Conservation (phyloP, 345 rosid species). For the Linum usitatissimum region DNA sequence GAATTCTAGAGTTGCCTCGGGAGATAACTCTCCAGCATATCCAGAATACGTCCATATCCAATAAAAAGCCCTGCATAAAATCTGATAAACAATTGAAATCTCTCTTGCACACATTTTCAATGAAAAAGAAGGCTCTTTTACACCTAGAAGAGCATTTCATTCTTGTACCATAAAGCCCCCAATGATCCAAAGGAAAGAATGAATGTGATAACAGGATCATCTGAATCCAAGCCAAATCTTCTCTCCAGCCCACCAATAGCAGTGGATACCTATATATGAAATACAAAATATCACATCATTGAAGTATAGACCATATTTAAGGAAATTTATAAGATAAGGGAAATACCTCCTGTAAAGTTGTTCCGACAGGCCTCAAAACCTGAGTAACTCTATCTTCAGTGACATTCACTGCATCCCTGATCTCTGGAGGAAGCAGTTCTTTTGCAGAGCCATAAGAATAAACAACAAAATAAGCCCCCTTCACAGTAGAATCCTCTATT, state of each 20-base stretch:
- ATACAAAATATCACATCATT: not conserved
- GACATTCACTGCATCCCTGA: slow-evolving; percentile 39
- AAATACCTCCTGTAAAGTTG: slow-evolving; percentile 59
- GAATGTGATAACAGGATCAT: slow-evolving; percentile 72
- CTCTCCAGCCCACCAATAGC: slow-evolving; percentile 62
- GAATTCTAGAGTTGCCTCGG: slow-evolving; percentile 57
- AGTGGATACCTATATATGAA: slow-evolving; percentile 30
- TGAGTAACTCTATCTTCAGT: slow-evolving; percentile 56
- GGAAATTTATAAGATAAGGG: slow-evolving; percentile 2
- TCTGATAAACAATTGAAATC: slow-evolving; percentile 63
- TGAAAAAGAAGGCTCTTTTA: not conserved
- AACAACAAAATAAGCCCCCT: slow-evolving; percentile 56
- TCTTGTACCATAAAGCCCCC: slow-evolving; percentile 57
- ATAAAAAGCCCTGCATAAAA: slow-evolving; percentile 70
- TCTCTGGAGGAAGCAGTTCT: slow-evolving; percentile 61
- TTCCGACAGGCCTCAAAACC: slow-evolving; percentile 48
- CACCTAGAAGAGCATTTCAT: slow-evolving; percentile 31
- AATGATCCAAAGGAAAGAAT: slow-evolving; percentile 56
- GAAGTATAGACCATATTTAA: not conserved
- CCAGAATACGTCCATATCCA: slow-evolving; percentile 69
- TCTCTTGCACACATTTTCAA: slow-evolving; percentile 16
- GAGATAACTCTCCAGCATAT: slow-evolving; percentile 86
- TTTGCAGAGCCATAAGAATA: slow-evolving; percentile 63
- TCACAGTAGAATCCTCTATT: slow-evolving; percentile 49
- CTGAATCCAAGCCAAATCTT: slow-evolving; percentile 67